Base-by-base conservation (phyloP, 768 basidiomycete species). In the Hortiboletus flavorubellus region DNA sequence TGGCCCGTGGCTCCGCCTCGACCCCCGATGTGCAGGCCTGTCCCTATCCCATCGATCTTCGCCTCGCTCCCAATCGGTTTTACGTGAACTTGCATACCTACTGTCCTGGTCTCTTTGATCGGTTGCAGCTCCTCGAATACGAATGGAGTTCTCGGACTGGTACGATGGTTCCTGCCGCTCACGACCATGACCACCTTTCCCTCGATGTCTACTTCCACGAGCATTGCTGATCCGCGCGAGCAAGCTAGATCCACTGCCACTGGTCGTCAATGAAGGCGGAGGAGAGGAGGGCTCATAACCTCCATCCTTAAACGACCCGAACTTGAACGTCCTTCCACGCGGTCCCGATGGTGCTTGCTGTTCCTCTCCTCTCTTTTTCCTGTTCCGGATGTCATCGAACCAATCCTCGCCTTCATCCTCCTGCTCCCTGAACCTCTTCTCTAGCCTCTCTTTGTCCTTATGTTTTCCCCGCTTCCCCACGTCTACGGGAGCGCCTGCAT, bases 381-480 rank as follows among this genome's bases (percentile, higher is more conserved):
- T 58, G 35, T 73, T 73, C 31, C 62, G 63, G 11, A 69, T 37
- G 40, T 72, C 75, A 35, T 72, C 73, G 67, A 91, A 91, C 89
- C 89, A 90, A 67, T 89, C 84, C 3, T 58, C 68, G 4, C 79
- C 80, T 46, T 88, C 85, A 46, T 88, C 85, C 23, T 78, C 78
- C n/a, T 72, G 74, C 56, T 72, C 73, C 56, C 73, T 69, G 29
- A 78, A 80, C 53, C 76, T 78, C 61, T 77, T 77, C 59, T 79
- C 81, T 68, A 88, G 64, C 52, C 73, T 78, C 35, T 77, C 81
- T 44, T 73, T 80, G 48, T 83, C 80, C 66, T 86, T 89, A 55
- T 77, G 77, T 59, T 79, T 80, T 4, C 78, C 86, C 59, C 80
- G 80, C 64, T 75, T 81, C 16, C 90, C 90, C 33, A 91, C 88